Conservation (phyloP, 768 basidiomycete species). For the Leucosporidium scottii region DNA sequence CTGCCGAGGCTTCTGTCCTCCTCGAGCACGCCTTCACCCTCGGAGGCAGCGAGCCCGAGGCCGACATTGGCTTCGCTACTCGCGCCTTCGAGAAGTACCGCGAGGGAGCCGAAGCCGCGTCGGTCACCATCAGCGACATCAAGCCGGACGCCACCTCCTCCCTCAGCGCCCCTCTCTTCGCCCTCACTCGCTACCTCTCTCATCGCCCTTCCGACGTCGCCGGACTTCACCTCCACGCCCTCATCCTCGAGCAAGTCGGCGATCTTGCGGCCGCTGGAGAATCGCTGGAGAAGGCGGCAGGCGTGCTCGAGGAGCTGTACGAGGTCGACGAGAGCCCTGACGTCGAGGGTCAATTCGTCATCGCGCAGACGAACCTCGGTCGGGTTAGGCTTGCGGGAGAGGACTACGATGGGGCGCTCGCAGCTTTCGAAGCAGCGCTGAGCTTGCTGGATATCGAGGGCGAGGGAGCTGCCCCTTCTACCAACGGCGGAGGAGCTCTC, state of each 20-base stretch:
- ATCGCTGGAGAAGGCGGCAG: conserved; percentile 57
- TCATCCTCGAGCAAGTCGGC: conserved; percentile 77
- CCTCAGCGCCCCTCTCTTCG: conserved; percentile 71
- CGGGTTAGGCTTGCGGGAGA: conserved; percentile 60
- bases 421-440: conserved; percentile 64
- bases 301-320: conserved; percentile 73
- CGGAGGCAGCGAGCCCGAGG: conserved; percentile 57
- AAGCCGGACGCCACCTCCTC: conserved; percentile 42
- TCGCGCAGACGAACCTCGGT: conserved; percentile 74
- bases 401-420: conserved; percentile 57
- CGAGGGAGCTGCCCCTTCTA: conserved; percentile 36
- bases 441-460: conserved; percentile 56
- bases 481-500: conserved; percentile 1
- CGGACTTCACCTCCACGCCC: conserved; percentile 72
- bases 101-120: not conserved
- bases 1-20: conserved; percentile 22
- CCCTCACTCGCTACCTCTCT: conserved; percentile 66
- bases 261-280: conserved; percentile 57
- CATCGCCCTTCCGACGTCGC: conserved; percentile 61
- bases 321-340: conserved; percentile 74
- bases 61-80: conserved; percentile 68
- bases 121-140: not conserved
- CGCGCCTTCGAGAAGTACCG: conserved; percentile 50
- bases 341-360: conserved; percentile 69
- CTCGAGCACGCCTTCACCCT: conserved; percentile 65